Conservation (phyloP, 2,329 filamentous ascomycete genomes). For the Chalaropsis thielavioides region DNA sequence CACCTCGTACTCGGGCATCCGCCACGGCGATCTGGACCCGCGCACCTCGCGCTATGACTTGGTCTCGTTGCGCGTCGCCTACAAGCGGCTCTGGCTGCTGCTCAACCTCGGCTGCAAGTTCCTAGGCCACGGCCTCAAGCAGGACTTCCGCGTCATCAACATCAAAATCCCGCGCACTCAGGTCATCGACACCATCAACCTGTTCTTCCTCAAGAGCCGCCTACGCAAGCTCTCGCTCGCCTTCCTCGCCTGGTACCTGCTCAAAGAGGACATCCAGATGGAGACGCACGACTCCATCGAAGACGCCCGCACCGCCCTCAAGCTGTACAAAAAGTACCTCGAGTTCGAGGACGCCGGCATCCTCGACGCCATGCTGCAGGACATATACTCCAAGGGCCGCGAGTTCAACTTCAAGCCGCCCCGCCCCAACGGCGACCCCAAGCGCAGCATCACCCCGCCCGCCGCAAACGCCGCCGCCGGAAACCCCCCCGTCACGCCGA, state of each 20-base stretch:
- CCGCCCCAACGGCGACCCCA: constrained; percentile 23
- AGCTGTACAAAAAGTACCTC: constrained; percentile 75
- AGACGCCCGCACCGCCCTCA: constrained; percentile 79
- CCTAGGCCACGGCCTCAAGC: constrained; percentile 81
- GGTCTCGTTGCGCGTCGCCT: constrained; percentile 75
- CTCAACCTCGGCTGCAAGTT: constrained; percentile 90
- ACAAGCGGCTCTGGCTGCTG: constrained; percentile 96
- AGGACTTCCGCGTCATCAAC: constrained; percentile 96
- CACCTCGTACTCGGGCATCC: constrained; percentile 86
- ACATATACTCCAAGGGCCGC: constrained; percentile 53
- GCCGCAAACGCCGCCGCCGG: background rate
- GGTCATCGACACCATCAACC: constrained; percentile 83
- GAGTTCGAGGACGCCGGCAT: constrained; percentile 81
- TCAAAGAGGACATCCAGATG: constrained; percentile 87
- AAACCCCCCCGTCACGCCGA: constrained; percentile 13
- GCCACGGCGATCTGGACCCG: constrained; percentile 68
- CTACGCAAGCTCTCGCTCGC: constrained; percentile 80
- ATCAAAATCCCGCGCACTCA: constrained; percentile 85
- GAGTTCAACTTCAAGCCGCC: constrained; percentile 39
- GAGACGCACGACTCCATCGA: constrained; percentile 91
- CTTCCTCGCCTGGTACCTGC: constrained; percentile 78
- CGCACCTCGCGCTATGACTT: constrained; percentile 67
- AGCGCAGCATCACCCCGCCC: constrained; percentile 13
- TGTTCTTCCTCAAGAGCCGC: constrained; percentile 71
- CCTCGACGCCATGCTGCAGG: constrained; percentile 66